Evolutionary conservation across 495 filamentous ascomycete species (phyloP).

Genomic region (Corynascus novoguineensis): DNA sequence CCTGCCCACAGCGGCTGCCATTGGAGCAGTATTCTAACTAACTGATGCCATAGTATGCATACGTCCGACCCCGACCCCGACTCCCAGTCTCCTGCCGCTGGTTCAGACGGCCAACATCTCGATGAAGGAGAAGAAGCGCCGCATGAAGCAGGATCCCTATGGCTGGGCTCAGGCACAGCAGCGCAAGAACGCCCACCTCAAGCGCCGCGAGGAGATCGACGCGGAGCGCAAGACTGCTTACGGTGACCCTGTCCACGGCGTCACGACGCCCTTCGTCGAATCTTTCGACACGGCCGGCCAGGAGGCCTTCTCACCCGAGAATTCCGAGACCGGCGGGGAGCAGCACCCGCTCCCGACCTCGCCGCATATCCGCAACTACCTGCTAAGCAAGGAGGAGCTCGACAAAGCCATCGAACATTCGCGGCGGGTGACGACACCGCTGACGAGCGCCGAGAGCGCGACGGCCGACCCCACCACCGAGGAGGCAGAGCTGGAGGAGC

Average conservation of each 20-base stretch:
- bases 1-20: background rate
- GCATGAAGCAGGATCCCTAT: conserved; percentile 58
- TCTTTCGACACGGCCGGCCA: conserved; percentile 63
- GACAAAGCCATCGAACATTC: conserved; percentile 57
- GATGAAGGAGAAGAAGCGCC: conserved; percentile 41
- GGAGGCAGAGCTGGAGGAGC: conserved; percentile 26
- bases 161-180: conserved; percentile 65
- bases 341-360: conserved; percentile 38
- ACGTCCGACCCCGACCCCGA: conserved; percentile 36
- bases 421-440: conserved; percentile 54
- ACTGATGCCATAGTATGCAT: conserved; percentile 40
- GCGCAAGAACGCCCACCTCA: conserved; percentile 73
- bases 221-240: conserved; percentile 52
- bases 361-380: conserved; percentile 63
- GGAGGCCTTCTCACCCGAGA: conserved; percentile 30
- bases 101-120: conserved; percentile 48
- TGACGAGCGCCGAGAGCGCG: conserved; percentile 31
- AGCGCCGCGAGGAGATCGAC: conserved; percentile 61
- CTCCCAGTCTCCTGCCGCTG: conserved; percentile 38
- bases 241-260: conserved; percentile 74
- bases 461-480: conserved; percentile 46
- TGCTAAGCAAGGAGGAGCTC: conserved; percentile 60
- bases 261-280: conserved; percentile 74
- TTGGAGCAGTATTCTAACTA: conserved; percentile 12
- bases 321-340: conserved; percentile 29